Conservation (phyloP, 2,329 filamentous ascomycete genomes). For the Fusarium duplospermum region DNA sequence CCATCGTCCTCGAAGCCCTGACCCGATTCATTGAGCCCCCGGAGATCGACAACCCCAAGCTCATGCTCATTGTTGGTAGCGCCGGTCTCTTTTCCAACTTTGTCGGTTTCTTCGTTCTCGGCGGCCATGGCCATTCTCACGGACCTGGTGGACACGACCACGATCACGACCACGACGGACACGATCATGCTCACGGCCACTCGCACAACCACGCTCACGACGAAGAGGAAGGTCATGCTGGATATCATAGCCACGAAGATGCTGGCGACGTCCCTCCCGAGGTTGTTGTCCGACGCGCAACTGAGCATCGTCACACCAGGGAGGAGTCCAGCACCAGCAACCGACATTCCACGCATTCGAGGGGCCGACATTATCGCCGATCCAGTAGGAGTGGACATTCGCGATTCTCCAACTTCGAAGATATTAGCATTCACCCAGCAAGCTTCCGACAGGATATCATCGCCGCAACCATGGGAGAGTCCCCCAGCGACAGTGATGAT, state of each 20-base stretch:
- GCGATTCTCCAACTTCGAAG: conserved; percentile 73
- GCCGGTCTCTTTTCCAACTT: conserved; percentile 90
- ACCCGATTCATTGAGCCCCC: conserved; percentile 93
- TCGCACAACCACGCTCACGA: conserved; percentile 51
- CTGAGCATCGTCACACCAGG: conserved; percentile 40
- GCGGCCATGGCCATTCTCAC: conserved; percentile 90
- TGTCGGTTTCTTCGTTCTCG: conserved; percentile 88
- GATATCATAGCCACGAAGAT: conserved; percentile 52
- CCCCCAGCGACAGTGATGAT: conserved; percentile 65
- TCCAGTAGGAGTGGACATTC: conserved; percentile 63
- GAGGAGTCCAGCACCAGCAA: conserved; percentile 46
- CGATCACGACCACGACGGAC: conserved; percentile 53
- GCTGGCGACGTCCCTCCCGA: conserved; percentile 72
- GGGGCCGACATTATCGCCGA: conserved; percentile 58
- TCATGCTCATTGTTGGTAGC: conserved; percentile 91
- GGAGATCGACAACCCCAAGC: conserved; percentile 82
- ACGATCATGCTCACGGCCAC: conserved; percentile 53
- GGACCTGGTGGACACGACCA: conserved; percentile 67
- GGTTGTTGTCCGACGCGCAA: conserved; percentile 66
- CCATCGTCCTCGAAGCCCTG: conserved; percentile 95
- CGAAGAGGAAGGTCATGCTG: conserved; percentile 64
- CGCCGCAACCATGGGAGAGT: conserved; percentile 73
- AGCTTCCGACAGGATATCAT: conserved; percentile 95
- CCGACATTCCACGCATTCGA: conserved; percentile 48
- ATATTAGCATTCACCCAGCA: conserved; percentile 88